Conservation (phyloP, 768 basidiomycete species). For the Boletus rubescentipes region DNA sequence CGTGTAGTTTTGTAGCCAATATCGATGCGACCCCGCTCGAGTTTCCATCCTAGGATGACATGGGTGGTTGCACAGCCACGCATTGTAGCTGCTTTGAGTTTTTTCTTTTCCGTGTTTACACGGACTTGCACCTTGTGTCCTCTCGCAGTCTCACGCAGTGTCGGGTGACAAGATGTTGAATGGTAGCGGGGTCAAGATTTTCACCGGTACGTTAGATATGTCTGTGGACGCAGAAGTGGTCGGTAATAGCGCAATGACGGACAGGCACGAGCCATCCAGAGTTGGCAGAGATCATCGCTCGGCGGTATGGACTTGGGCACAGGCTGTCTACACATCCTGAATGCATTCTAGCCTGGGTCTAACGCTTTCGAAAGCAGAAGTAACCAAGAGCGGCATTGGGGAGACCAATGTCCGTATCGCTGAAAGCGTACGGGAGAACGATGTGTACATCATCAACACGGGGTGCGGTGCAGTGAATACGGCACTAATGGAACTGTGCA, state of each 20-base stretch:
- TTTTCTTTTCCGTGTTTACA: conserved; percentile 6
- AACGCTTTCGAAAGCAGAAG: conserved; percentile 81
- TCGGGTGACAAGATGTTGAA: conserved; percentile 44
- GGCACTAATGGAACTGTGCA: conserved; percentile 95
- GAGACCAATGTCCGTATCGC: conserved; percentile 90
- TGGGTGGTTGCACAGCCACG: conserved; percentile 17
- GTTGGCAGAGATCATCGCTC: conserved; percentile 89
- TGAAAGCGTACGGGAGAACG: conserved; percentile 96
- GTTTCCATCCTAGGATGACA: not conserved
- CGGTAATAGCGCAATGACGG: not conserved
- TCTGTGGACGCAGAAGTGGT: not conserved
- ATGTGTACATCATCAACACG: conserved; percentile 98
- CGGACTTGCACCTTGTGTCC: conserved; percentile 8
- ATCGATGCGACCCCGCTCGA: not conserved
- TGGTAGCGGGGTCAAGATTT: conserved; percentile 58
- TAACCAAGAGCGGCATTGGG: conserved; percentile 85
- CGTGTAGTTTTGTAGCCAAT: conserved; percentile 37
- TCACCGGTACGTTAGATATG: conserved; percentile 45
- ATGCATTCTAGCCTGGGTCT: conserved; percentile 72
- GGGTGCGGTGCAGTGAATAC: conserved; percentile 87
- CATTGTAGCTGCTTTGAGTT: conserved; percentile 14
- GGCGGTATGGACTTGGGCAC: conserved; percentile 55
- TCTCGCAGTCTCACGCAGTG: conserved; percentile 12
- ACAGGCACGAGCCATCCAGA: conserved; percentile 94
- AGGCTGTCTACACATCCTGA: conserved; percentile 24